Conservation (phyloP, 1,139 yeast genomes). For the Saccharomyces hybrid region DNA sequence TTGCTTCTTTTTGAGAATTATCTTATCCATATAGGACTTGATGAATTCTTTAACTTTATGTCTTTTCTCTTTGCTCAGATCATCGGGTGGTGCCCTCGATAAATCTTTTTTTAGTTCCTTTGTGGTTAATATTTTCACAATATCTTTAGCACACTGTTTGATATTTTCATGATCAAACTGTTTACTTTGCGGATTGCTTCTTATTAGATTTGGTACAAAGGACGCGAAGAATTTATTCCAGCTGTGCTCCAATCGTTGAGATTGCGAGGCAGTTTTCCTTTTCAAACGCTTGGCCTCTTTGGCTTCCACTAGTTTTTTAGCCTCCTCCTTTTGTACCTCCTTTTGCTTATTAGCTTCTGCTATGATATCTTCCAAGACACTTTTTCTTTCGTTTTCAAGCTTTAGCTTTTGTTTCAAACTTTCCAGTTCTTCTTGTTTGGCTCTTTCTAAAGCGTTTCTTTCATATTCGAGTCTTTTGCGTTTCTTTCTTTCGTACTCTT, state of each 20-base stretch:
- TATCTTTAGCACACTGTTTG: slow-evolving; percentile 73
- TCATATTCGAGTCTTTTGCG: slow-evolving; percentile 19
- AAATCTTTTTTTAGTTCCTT: slow-evolving; percentile 52
- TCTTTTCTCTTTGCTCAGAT: slow-evolving; percentile 54
- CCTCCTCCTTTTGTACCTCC: slow-evolving; percentile 27
- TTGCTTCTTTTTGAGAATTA: slow-evolving; percentile 44
- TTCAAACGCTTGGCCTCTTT: slow-evolving; percentile 18
- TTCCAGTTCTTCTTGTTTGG: slow-evolving; percentile 28
- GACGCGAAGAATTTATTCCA: slow-evolving; percentile 66
- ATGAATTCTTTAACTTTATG: slow-evolving; percentile 62
- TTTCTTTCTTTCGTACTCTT: slow-evolving; percentile 20
- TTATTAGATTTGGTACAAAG: slow-evolving; percentile 71
- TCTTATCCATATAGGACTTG: slow-evolving; percentile 66
- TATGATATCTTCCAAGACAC: slow-evolving; percentile 35
- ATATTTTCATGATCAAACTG: slow-evolving; percentile 60
- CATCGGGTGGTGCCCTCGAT: slow-evolving; percentile 43
- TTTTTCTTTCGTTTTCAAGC: slow-evolving; percentile 23
- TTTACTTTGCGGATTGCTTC: slow-evolving; percentile 49
- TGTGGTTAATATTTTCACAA: slow-evolving; percentile 52
- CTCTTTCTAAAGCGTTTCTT: slow-evolving; percentile 19
- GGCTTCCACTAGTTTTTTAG: slow-evolving; percentile 12
- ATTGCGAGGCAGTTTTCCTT: slow-evolving; percentile 16
- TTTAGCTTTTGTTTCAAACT: slow-evolving; percentile 22
- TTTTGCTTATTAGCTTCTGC: slow-evolving; percentile 35
- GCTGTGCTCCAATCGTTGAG: slow-evolving; percentile 33